Conservation (phyloP, 768 basidiomycete genomes). For the Tephrocybe sp. region DNA sequence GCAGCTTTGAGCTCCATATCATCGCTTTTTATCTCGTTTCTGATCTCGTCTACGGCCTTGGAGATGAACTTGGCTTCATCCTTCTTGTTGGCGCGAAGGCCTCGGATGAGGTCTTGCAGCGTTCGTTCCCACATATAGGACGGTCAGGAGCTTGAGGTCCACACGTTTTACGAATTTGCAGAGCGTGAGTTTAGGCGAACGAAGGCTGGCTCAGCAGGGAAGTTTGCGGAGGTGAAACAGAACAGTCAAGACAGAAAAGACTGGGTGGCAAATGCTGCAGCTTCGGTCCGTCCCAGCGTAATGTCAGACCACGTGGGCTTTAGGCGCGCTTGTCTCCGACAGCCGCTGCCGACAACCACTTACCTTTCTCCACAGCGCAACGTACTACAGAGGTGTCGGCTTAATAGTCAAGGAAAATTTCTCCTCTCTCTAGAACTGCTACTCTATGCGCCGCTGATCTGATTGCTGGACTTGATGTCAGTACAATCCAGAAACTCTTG, state of each 20-base stretch:
- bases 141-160: background rate
- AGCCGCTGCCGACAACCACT: no score
- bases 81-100: slow-evolving; percentile 92
- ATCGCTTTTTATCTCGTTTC: slow-evolving; percentile 85
- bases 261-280: no score
- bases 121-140: slow-evolving; percentile 90
- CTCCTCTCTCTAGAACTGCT: background rate
- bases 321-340: no score
- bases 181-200: no score
- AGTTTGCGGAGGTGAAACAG: background rate
- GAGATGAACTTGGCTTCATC: slow-evolving; percentile 92
- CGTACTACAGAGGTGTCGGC: no score
- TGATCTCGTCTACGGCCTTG: slow-evolving; percentile 92
- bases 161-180: no score
- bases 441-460: background rate
- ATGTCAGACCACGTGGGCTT: no score
- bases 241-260: background rate
- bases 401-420: no score
- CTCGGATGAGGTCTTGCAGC: slow-evolving; percentile 92
- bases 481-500: background rate
- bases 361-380: no score
- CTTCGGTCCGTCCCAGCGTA: no score
- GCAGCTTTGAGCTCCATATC: slow-evolving; percentile 98
- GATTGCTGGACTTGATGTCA: background rate
- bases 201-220: no score